These are phyloP conservation scores for Porphyrellus cyaneotinctus DNA, from an alignment of 768 basidiomycete genomes.

Conservation along the genomic window DNA sequence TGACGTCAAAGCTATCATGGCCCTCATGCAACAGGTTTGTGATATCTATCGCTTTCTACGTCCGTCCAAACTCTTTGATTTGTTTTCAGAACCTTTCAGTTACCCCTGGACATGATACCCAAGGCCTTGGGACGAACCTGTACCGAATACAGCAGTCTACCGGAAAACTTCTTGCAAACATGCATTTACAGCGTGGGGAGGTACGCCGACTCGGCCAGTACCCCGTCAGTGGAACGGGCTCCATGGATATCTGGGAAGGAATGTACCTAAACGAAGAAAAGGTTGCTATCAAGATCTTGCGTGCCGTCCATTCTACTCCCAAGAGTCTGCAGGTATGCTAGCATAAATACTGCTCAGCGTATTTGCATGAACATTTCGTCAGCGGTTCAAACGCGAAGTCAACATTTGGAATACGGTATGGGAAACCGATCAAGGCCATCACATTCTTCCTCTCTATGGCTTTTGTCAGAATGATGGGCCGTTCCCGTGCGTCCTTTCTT, in stretches of 20 bases:
- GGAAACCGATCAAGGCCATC: conserved; percentile 46
- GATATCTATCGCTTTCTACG: neutral
- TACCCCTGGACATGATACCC: conserved; percentile 27
- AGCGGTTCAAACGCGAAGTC: conserved; percentile 53
- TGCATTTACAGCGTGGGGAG: conserved; percentile 50
- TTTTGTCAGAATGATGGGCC: conserved; percentile 55
- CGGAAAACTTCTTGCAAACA: conserved; percentile 44
- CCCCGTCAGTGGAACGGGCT: conserved; percentile 48
- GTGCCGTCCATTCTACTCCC: conserved; percentile 47
- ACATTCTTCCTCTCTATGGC: conserved; percentile 57
- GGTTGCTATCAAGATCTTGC: conserved; percentile 54
- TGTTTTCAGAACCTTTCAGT: conserved; percentile 20
- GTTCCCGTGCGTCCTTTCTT: conserved; percentile 41
- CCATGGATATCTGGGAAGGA: conserved; percentile 56
- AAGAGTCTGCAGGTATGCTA: conserved; percentile 39
- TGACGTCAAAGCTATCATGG: conserved; percentile 42
- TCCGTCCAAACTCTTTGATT: conserved; percentile 13
- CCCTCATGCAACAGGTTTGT: conserved; percentile 46
- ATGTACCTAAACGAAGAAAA: conserved; percentile 50
- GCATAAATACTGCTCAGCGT: neutral
- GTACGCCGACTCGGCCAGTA: conserved; percentile 45
- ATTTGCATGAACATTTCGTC: conserved; percentile 1
- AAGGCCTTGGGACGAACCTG: conserved; percentile 45
- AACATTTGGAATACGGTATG: conserved; percentile 53
- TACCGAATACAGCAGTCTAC: conserved; percentile 48